A percentile compares a stretch with the other conserved stretches of the same genome.
phyloP scores from a whole-genome alignment of 805 yeast genomes.

The Isabelozyma heimii region DNA sequence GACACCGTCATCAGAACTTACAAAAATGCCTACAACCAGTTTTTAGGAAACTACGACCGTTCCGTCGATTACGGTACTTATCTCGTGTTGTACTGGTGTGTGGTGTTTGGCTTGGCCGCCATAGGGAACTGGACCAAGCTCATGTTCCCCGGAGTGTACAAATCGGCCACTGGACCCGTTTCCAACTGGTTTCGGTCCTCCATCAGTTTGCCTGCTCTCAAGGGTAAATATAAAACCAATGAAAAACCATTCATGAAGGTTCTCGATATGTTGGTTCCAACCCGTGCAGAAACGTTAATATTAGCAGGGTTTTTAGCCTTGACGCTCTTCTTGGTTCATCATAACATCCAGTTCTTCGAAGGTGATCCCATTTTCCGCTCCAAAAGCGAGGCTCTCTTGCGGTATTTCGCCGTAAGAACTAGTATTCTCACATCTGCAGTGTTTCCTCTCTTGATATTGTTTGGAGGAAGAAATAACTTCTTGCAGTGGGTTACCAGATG shows the following conservation, averaged over 20 bases:
- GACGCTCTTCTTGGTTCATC: slow-evolving; percentile 20
- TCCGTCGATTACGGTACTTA: slow-evolving; percentile 44
- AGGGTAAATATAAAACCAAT: slow-evolving; percentile 23
- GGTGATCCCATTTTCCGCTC: slow-evolving; percentile 36
- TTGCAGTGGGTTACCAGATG: slow-evolving; percentile 38
- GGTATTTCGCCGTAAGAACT: slow-evolving; percentile 41
- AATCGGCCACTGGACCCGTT: slow-evolving; percentile 21
- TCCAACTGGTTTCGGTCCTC: slow-evolving; percentile 31
- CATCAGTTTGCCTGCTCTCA: slow-evolving; percentile 40
- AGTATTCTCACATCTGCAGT: slow-evolving; percentile 25
- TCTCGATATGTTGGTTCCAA: slow-evolving; percentile 36
- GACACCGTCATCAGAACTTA: slow-evolving; percentile 14
- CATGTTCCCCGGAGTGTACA: slow-evolving; percentile 17
- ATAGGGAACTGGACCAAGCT: slow-evolving; percentile 33
- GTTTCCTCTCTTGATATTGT: slow-evolving; percentile 31
- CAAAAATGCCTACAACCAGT: slow-evolving; percentile 31
- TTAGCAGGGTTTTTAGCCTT: slow-evolving; percentile 29
- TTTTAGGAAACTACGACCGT: slow-evolving; percentile 39
- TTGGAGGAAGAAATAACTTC: slow-evolving; percentile 36
- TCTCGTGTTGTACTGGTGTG: slow-evolving; percentile 30
- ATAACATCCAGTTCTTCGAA: slow-evolving; percentile 19
- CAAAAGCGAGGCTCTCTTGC: slow-evolving; percentile 31
- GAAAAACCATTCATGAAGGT: slow-evolving; percentile 17
- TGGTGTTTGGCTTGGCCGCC: slow-evolving; percentile 21
- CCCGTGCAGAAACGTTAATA: slow-evolving; percentile 35